Evolutionary conservation across 192 early-diverging fungal species (phyloP).

Genomic region (Coemansia sp.): DNA sequence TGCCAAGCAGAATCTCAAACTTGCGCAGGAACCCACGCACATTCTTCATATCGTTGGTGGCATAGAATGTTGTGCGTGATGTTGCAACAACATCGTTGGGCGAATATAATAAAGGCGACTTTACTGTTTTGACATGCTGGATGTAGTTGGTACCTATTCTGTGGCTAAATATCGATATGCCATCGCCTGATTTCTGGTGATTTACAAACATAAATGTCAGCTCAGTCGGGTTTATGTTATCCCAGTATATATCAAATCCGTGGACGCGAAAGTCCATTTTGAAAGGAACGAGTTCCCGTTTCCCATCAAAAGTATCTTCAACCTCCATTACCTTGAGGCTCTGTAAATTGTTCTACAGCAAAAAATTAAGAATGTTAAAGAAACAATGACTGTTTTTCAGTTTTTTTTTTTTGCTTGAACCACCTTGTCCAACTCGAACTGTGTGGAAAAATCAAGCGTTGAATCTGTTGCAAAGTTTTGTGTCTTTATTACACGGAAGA

Average conservation of each 20-base stretch:
- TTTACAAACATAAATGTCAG: constrained; percentile 62
- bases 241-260: constrained; percentile 58
- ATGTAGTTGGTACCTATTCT: constrained; percentile 42
- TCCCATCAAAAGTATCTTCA: constrained; percentile 10
- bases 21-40: constrained; percentile 22
- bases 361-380: no score
- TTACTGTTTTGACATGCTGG: constrained; percentile 55
- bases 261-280: constrained; percentile 51
- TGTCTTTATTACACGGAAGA: neutral
- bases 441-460: no score
- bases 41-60: constrained; percentile 58
- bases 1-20: constrained; percentile 52
- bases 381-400: no score
- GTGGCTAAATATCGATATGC: constrained; percentile 60
- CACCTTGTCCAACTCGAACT: no score
- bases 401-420: no score
- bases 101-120: constrained; percentile 54
- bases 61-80: constrained; percentile 59
- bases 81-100: constrained; percentile 62
- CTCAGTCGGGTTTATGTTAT: constrained; percentile 39
- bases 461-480: neutral
- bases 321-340: constrained; percentile 41
- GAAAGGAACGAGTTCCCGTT: constrained; percentile 36
- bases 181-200: constrained; percentile 58
- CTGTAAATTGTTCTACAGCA: constrained; percentile 48